Evolutionary conservation across 768 basidiomycete species (phyloP).

Genomic region (Amanita brunnescens): DNA sequence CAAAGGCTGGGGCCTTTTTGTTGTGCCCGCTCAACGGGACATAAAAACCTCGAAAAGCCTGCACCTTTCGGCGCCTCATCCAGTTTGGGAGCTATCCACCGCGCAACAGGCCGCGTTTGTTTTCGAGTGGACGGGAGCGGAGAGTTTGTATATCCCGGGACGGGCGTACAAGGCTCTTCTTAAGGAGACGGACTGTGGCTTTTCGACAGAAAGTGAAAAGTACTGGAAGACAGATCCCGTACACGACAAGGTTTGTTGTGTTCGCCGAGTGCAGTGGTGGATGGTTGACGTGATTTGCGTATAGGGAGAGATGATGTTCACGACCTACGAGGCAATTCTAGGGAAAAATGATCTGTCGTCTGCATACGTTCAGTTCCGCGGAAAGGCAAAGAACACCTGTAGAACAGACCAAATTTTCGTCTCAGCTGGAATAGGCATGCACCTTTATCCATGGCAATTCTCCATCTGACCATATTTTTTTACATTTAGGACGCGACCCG

Average conservation of each 20-base stretch:
- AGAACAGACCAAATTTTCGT: conserved; percentile 32
- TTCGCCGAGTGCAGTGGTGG: not conserved
- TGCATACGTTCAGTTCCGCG: no score
- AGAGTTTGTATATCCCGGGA: no score
- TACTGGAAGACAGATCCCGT: conserved; percentile 40
- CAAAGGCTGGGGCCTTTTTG: conserved; percentile 6
- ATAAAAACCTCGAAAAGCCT: conserved; percentile 19
- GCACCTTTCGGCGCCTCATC: no score
- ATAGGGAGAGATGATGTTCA: conserved; percentile 36
- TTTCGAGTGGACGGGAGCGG: conserved; percentile 28
- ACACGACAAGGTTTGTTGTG: conserved; percentile 30
- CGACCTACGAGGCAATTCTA: conserved; percentile 27
- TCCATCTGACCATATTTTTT: not conserved
- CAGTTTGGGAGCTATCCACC: conserved; percentile 28
- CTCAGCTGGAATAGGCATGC: conserved; percentile 37
- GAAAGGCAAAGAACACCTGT: conserved; percentile 32
- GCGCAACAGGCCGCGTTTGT: conserved; percentile 31
- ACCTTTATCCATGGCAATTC: not conserved
- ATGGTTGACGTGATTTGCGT: not conserved
- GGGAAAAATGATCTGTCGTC: conserved; percentile 33
- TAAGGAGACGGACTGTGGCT: conserved; percentile 25
- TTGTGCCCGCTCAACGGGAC: not conserved
- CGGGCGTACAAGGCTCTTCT: conserved; percentile 27
- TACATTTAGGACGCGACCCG: conserved; percentile 11
- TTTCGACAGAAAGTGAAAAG: conserved; percentile 12